Evolutionary conservation across 139 green algal genomes (phyloP).

Genomic region (Pleodorina starrii): DNA sequence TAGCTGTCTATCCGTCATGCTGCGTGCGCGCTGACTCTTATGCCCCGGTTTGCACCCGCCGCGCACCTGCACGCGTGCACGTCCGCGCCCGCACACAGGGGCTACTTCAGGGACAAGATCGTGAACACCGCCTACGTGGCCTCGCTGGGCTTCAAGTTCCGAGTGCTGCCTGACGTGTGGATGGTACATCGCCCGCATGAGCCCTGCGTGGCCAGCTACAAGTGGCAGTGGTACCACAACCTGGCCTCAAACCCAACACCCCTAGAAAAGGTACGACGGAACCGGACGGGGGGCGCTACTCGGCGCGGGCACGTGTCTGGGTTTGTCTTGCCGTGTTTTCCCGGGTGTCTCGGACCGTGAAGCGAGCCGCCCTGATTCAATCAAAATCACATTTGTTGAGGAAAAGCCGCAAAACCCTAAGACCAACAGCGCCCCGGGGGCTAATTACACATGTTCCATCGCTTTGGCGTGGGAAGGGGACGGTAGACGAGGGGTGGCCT

Average conservation of each 20-base stretch:
- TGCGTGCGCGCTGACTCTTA: not conserved
- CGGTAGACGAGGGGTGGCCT: too few species aligned
- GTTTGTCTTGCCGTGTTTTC: not conserved
- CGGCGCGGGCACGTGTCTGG: not conserved
- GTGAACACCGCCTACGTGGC: constrained; percentile 1
- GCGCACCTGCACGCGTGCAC: too few species aligned
- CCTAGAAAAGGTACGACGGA: not conserved
- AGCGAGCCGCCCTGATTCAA: not conserved
- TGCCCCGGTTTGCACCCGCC: not conserved
- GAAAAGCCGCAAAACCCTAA: not conserved
- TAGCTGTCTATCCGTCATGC: not conserved
- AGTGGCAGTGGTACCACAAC: not conserved
- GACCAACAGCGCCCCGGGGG: not conserved
- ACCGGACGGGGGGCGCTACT: too few species aligned
- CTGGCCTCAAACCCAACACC: not conserved
- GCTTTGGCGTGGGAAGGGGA: too few species aligned
- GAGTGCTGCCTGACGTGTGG: not conserved
- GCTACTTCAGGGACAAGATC: not conserved
- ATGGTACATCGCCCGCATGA: not conserved
- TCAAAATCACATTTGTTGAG: not conserved
- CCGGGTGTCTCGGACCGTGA: not conserved
- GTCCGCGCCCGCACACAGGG: not conserved
- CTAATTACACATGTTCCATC: not conserved
- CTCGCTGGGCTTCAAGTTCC: not conserved
- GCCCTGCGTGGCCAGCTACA: constrained; percentile 10